These are phyloP conservation scores for Colletotrichum incanum DNA, from an alignment of 2,329 filamentous ascomycete species.

Conservation along the genomic window DNA sequence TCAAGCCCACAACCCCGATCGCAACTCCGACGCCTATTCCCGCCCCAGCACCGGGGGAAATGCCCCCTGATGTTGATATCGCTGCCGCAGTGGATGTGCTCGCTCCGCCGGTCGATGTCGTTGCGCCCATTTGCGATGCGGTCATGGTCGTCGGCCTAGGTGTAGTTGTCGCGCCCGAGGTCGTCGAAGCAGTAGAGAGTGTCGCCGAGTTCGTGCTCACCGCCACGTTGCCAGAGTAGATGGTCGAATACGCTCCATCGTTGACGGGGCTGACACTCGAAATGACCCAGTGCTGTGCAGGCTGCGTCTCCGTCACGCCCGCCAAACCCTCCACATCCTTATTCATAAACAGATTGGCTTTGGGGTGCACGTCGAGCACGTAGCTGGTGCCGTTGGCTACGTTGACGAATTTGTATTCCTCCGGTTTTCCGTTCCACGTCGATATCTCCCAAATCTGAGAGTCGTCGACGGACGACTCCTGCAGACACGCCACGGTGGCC, in stretches of 20 bases:
- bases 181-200: slow-evolving; percentile 16
- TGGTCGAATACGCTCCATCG: slow-evolving; percentile 53
- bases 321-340: slow-evolving; percentile 34
- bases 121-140: slow-evolving; percentile 11
- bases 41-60: slow-evolving; percentile 51
- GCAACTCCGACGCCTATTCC: slow-evolving; percentile 52
- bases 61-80: slow-evolving; percentile 29
- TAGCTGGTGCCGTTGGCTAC: slow-evolving; percentile 52
- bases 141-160: neutral
- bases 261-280: slow-evolving; percentile 51
- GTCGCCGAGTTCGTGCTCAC: slow-evolving; percentile 26
- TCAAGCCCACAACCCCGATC: slow-evolving; percentile 47
- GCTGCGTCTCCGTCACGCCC: slow-evolving; percentile 45
- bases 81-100: slow-evolving; percentile 16
- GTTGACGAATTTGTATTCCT: slow-evolving; percentile 51
- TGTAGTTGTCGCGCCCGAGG: slow-evolving; percentile 12
- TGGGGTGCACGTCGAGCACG: slow-evolving; percentile 53
- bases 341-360: slow-evolving; percentile 52
- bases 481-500: slow-evolving; percentile 52
- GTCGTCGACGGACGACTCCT: slow-evolving; percentile 46
- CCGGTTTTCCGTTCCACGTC: slow-evolving; percentile 47
- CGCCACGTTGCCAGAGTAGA: slow-evolving; percentile 46
- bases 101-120: slow-evolving; percentile 12
- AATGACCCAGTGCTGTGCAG: slow-evolving; percentile 54
- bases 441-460: slow-evolving; percentile 55